phyloP scores from a whole-genome alignment of 2,329 filamentous ascomycete genomes.

The Didymella arachidicola region DNA sequence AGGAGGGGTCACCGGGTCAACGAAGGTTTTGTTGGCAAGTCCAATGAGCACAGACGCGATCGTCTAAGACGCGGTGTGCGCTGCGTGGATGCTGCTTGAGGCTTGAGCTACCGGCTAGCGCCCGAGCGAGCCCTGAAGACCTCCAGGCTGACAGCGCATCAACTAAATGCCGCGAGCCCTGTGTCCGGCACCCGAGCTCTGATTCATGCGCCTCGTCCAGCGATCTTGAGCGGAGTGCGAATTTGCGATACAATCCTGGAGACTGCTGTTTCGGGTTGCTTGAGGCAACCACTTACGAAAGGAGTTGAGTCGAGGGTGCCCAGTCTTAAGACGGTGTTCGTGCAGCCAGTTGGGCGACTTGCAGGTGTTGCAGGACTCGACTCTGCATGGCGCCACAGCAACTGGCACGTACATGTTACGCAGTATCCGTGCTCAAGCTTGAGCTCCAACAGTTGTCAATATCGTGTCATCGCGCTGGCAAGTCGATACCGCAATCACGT shows the following conservation, averaged over 20 bases:
- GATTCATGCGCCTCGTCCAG: conserved; percentile 21
- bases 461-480: conserved; percentile 19
- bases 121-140: conserved; percentile 1
- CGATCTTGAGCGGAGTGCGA: neutral
- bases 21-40: conserved; percentile 12
- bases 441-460: conserved; percentile 15
- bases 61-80: conserved; percentile 18
- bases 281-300: conserved; percentile 11
- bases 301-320: conserved; percentile 1
- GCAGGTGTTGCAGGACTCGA: conserved; percentile 3
- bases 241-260: conserved; percentile 4
- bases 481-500: conserved; percentile 1
- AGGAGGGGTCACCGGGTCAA: conserved; percentile 19
- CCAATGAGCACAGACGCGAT: conserved; percentile 19
- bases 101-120: conserved; percentile 17
- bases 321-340: conserved; percentile 16
- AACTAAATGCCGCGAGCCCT: conserved; percentile 14
- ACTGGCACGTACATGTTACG: conserved; percentile 12
- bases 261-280: conserved; percentile 12
- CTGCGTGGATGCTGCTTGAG: conserved; percentile 6
- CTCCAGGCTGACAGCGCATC: conserved; percentile 20
- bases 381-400: conserved; percentile 15
- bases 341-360: conserved; percentile 14
- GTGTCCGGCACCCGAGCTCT: conserved; percentile 1
- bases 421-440: conserved; percentile 23